Evolutionary conservation across 495 filamentous ascomycete species (phyloP).

Genomic region (Ramalina intermedia): DNA sequence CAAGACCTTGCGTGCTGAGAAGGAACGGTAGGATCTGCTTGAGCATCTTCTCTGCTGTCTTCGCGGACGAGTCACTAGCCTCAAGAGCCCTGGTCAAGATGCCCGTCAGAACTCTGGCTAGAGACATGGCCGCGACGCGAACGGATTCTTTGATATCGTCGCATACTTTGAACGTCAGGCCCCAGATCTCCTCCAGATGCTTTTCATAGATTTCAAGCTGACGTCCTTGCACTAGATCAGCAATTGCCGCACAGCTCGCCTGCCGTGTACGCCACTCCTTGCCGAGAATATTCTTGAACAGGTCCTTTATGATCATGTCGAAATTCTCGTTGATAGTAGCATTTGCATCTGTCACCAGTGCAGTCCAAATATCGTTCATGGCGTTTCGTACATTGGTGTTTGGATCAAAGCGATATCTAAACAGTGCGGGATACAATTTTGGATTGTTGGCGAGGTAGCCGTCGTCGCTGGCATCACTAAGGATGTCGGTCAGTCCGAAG

Average conservation of each 20-base stretch:
- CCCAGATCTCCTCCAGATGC: slow-evolving; percentile 75
- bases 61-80: slow-evolving; percentile 53
- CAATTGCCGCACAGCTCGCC: slow-evolving; percentile 80
- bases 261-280: slow-evolving; percentile 88
- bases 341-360: slow-evolving; percentile 70
- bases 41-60: slow-evolving; percentile 60
- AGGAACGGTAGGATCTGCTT: slow-evolving; percentile 77
- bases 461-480: slow-evolving; percentile 70
- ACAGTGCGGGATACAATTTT: slow-evolving; percentile 89
- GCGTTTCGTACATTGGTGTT: slow-evolving; percentile 81
- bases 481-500: slow-evolving; percentile 80
- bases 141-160: slow-evolving; percentile 95
- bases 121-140: slow-evolving; percentile 58
- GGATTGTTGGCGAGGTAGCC: slow-evolving; percentile 61
- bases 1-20: slow-evolving; percentile 74
- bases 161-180: slow-evolving; percentile 58
- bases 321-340: slow-evolving; percentile 61
- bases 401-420: slow-evolving; percentile 86
- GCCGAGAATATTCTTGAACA: slow-evolving; percentile 70
- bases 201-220: slow-evolving; percentile 64
- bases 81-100: slow-evolving; percentile 77
- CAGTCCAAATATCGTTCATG: slow-evolving; percentile 96
- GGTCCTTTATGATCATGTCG: slow-evolving; percentile 70
- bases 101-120: slow-evolving; percentile 70
- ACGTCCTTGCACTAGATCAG: slow-evolving; percentile 66